A percentile compares a stretch with the other conserved stretches of the same genome.
Conservation (phyloP, 1,284 basidiomycete genomes). For the Crepidotus sp. region DNA sequence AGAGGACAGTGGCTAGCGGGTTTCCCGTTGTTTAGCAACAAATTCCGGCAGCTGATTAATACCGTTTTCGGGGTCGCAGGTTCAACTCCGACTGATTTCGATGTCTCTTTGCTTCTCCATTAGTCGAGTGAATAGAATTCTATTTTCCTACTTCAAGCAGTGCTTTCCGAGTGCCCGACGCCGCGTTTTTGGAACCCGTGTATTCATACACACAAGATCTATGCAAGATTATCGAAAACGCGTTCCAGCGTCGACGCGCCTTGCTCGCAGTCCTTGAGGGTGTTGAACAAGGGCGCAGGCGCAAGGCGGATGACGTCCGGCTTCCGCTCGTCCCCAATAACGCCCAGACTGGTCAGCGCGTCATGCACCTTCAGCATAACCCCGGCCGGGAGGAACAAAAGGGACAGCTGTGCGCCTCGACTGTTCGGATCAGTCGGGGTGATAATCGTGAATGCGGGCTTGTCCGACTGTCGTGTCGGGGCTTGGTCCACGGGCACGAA, state of each 20-base stretch:
- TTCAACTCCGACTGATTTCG: slow-evolving; percentile 7
- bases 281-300: slow-evolving; percentile 81
- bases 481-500: slow-evolving; percentile 43
- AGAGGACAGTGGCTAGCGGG: too few relatives aligned
- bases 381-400: slow-evolving; percentile 64
- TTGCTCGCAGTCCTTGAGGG: slow-evolving; percentile 64
- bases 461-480: slow-evolving; percentile 26
- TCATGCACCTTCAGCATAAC: slow-evolving; percentile 68
- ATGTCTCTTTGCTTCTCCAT: neutral
- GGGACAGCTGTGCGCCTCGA: slow-evolving; percentile 80
- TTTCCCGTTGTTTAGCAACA: neutral
- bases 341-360: slow-evolving; percentile 57
- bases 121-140: neutral
- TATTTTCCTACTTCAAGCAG: neutral
- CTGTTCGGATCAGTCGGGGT: slow-evolving; percentile 62
- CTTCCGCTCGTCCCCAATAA: slow-evolving; percentile 83
- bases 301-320: slow-evolving; percentile 87
- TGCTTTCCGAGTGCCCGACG: neutral
- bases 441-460: slow-evolving; percentile 75
- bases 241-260: slow-evolving; percentile 32
- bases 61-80: neutral
- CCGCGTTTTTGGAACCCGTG: neutral
- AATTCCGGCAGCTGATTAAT: neutral
- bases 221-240: slow-evolving; percentile 12
- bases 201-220: slow-evolving; percentile 5